Evolutionary conservation across 306 rosid species (phyloP), one percentile per base, ranked within the genome.

Genomic region (Rosa lucieae): DNA sequence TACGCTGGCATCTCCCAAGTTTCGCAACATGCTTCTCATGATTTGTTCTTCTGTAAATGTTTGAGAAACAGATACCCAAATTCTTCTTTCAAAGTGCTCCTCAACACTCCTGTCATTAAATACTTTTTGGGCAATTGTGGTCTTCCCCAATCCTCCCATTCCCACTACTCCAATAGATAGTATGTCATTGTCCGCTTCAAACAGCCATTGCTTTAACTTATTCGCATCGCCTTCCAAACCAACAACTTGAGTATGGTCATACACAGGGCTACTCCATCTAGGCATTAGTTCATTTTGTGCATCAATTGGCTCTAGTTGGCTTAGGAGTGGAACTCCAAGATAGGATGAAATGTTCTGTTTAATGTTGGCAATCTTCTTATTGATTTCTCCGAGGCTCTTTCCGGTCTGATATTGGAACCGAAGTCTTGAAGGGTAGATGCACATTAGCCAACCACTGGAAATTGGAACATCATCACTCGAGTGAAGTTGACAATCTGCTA

Each of bases 51-150:
- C 86, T 12, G 51, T 52, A 29, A 79, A 84, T 32, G 78, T 84
- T 39, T 76, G 86, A 63, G 86, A 84, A 23, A 79, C 84, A 44
- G 84, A 84, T 5, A 84, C 84, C 84, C 86, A 76, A 12, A 84
- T 76, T 46, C 81, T 75, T 67, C 81, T 76, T 66, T 79, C 86
- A 26, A 79, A 84, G 48, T 5, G 59, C 26, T 49, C 86, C 71
- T 84, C 78, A 20, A 71, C 63, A 37, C 48, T 75, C 75, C 63
- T 70, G 37, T 83, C 81, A 37, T 83, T 83, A 67, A 51, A 83
- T 43, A 83, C 80, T 75, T 70, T 65, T 39, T 79, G 81, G 32
- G 86, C 83, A 68, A 83, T 69, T 20, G 86, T 79, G 37, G 86
- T 79, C 55, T 83, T 79, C 5, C 83, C 86, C 15, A 79, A 21